Evolutionary conservation across 2,329 filamentous ascomycete genomes (phyloP).

Genomic region (Ophiocordyceps camponoti-leonardi): DNA sequence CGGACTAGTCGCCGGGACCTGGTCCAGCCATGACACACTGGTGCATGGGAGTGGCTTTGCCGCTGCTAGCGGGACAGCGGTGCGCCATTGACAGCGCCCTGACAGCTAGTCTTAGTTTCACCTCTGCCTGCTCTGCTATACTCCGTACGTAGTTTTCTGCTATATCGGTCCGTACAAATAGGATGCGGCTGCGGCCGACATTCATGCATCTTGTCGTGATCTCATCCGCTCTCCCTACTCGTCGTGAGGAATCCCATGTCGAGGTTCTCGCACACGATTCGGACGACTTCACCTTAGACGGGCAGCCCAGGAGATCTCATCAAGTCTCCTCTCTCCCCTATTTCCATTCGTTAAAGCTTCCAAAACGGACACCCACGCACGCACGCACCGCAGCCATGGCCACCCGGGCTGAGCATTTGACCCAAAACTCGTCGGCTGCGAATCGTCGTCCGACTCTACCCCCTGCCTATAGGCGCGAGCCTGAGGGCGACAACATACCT

Average conservation of each 20-base stretch:
- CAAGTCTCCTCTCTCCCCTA: not conserved
- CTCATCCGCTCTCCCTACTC: not conserved
- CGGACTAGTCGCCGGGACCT: not conserved
- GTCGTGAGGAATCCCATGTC: not conserved
- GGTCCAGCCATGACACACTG: not conserved
- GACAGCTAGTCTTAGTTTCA: not conserved
- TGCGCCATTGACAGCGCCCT: not conserved
- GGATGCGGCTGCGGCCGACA: not conserved
- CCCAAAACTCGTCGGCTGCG: not conserved
- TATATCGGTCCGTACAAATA: not conserved
- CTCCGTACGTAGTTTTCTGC: not conserved
- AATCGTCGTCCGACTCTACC: not conserved
- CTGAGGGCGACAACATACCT: not conserved
- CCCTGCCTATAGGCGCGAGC: not conserved
- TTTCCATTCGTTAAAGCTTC: not conserved
- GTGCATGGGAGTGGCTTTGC: not conserved
- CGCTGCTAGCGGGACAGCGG: not conserved
- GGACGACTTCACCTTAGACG: not conserved
- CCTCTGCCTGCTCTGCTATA: not conserved
- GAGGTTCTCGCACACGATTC: not conserved
- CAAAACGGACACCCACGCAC: not conserved
- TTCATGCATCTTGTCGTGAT: not conserved
- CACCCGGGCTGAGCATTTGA: not conserved
- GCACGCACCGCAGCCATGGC: not conserved
- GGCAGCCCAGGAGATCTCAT: not conserved